phyloP scores from a whole-genome alignment of 495 filamentous ascomycete species.

The Lasiosphaeria ovina region DNA sequence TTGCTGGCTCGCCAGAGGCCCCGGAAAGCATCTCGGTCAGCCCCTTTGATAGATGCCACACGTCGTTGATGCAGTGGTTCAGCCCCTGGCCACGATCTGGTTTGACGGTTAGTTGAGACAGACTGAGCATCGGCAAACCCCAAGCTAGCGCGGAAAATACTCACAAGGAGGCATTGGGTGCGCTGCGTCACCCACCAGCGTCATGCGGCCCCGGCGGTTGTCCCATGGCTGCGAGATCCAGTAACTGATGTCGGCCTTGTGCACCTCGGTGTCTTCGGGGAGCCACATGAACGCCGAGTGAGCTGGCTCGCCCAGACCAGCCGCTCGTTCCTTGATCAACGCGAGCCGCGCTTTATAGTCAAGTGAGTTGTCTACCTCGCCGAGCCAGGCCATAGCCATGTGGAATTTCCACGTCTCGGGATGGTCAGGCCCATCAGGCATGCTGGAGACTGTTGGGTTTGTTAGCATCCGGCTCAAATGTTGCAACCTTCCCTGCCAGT shows the following conservation, averaged over 20 bases:
- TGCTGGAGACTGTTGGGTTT: neutral
- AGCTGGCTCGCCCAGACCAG: conserved; percentile 3
- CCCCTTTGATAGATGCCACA: neutral
- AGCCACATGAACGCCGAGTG: conserved; percentile 5
- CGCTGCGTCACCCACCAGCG: conserved; percentile 1
- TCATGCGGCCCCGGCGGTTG: conserved; percentile 5
- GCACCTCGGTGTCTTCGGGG: conserved; percentile 1
- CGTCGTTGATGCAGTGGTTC: conserved; percentile 3
- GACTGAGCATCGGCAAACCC: neutral
- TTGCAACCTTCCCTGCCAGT: neutral
- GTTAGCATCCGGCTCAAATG: neutral
- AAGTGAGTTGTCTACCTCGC: neutral
- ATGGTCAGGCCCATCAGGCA: neutral
- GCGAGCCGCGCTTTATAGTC: neutral
- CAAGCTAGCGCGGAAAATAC: neutral
- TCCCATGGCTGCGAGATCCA: conserved; percentile 5
- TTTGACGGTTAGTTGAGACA: neutral
- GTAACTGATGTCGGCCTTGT: conserved; percentile 6
- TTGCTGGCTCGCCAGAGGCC: neutral
- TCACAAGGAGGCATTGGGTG: conserved; percentile 5
- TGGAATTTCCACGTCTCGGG: neutral
- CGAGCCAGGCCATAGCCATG: conserved; percentile 1
- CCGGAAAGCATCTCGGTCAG: neutral
- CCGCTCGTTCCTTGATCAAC: conserved; percentile 2
- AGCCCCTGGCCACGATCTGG: neutral